A percentile compares a stretch with the other conserved stretches of the same genome.
Conservation (phyloP, 2,329 filamentous ascomycete species). For the Fusarium sp. region DNA sequence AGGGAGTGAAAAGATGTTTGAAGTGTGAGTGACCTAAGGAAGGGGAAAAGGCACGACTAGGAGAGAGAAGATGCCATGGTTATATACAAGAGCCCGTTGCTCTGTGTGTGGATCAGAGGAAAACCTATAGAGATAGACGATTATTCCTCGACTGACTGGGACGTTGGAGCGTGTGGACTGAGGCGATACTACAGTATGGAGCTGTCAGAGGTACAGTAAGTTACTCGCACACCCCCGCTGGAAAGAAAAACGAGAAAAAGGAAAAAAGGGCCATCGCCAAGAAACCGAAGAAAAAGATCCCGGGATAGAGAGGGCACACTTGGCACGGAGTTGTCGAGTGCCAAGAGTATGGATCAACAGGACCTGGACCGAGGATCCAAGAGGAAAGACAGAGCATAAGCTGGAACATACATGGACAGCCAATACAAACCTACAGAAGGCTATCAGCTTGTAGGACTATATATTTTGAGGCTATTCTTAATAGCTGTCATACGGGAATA, state of each 20-base stretch:
- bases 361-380: background rate
- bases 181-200: background rate
- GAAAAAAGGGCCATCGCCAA: slow-evolving; percentile 31
- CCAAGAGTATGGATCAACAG: slow-evolving; percentile 40
- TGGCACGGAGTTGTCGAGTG: slow-evolving; percentile 14
- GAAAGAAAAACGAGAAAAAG: background rate
- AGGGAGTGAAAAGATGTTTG: background rate
- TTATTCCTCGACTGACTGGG: background rate
- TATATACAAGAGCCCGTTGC: slow-evolving; percentile 23
- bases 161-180: background rate
- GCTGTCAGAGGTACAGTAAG: background rate
- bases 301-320: slow-evolving; percentile 20
- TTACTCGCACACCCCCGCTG: slow-evolving; percentile 23
- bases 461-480: background rate
- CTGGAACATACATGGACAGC: background rate
- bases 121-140: slow-evolving; percentile 6
- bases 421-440: too few species aligned
- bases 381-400: background rate
- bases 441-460: too few species aligned
- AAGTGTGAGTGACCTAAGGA: slow-evolving; percentile 20
- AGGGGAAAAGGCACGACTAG: background rate
- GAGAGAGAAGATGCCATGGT: slow-evolving; percentile 15
- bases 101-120: slow-evolving; percentile 3
- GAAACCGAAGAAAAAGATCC: slow-evolving; percentile 9
- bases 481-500: background rate